phyloP scores from a whole-genome alignment of 2,329 filamentous ascomycete species.

The Leptographium wingfieldii region DNA sequence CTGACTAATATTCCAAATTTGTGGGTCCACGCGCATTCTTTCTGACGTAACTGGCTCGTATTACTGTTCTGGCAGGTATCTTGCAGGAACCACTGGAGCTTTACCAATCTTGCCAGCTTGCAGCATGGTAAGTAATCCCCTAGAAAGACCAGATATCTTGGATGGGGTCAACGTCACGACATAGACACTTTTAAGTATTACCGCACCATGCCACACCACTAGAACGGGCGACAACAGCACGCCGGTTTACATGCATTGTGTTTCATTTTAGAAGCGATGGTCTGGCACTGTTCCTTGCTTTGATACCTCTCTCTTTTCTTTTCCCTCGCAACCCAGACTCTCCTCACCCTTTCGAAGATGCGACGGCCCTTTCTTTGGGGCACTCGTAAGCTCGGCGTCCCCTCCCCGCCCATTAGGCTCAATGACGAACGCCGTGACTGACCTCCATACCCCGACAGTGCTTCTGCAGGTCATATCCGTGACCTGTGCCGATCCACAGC shows the following conservation, averaged over 20 bases:
- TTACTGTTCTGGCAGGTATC: not conserved
- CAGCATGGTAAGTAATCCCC: not conserved
- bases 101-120: constrained; percentile 2
- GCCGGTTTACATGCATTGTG: not conserved
- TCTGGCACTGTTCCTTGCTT: not conserved
- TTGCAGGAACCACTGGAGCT: not conserved
- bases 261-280: not conserved
- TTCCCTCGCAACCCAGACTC: not conserved
- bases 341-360: constrained; percentile 4
- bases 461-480: constrained; percentile 11
- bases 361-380: constrained; percentile 9
- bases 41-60: constrained; percentile 2
- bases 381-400: constrained; percentile 6
- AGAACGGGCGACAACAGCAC: not conserved
- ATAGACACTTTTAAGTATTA: not conserved
- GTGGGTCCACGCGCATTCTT: not conserved
- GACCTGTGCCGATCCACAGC: constrained; percentile 4
- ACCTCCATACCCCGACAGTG: constrained; percentile 5
- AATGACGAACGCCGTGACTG: not conserved
- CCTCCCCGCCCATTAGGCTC: not conserved
- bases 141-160: not conserved
- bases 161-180: not conserved
- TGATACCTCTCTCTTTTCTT: not conserved
- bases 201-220: not conserved
- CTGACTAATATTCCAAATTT: constrained; percentile 8